These are phyloP conservation scores for Nemophila menziesii DNA, from an alignment of 257 asterid species.

Conservation along the genomic window DNA sequence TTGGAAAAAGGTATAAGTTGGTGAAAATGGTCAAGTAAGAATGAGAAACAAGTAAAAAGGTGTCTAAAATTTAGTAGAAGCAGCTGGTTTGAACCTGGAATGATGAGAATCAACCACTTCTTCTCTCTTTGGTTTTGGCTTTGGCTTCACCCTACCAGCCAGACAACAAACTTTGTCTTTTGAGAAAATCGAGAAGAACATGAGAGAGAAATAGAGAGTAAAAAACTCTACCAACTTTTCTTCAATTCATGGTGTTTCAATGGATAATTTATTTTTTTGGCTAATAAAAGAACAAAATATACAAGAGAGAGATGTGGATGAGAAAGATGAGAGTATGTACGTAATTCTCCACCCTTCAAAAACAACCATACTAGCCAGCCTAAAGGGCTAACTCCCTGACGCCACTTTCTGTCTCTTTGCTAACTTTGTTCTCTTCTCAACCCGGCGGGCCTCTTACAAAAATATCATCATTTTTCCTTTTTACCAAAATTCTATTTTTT, in stretches of 20 bases:
- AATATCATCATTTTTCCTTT: too few relatives aligned
- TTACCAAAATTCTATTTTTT: not conserved
- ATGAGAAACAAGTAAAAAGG: not conserved
- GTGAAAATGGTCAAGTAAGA: not conserved
- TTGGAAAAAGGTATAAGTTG: not conserved
- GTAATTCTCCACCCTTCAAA: not conserved
- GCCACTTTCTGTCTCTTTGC: not conserved
- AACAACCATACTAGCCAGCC: not conserved
- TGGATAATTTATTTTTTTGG: too few relatives aligned
- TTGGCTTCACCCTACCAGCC: slow-evolving; percentile 1
- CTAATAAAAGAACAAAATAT: too few relatives aligned
- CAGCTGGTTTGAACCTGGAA: slow-evolving; percentile 2
- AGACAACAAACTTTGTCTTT: slow-evolving; percentile 1
- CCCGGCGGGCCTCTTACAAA: too few relatives aligned
- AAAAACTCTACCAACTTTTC: too few relatives aligned
- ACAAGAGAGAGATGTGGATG: not conserved
- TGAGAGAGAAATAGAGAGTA: not conserved
- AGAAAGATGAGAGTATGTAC: not conserved
- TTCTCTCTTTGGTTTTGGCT: not conserved
- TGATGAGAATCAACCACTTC: not conserved
- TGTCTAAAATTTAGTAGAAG: not conserved
- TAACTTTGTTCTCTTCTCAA: not conserved
- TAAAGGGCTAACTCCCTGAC: not conserved
- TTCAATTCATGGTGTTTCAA: too few relatives aligned
- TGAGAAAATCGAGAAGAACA: not conserved